Conservation (phyloP, 2,329 filamentous ascomycete species). For the Samsoniella hepiali region DNA sequence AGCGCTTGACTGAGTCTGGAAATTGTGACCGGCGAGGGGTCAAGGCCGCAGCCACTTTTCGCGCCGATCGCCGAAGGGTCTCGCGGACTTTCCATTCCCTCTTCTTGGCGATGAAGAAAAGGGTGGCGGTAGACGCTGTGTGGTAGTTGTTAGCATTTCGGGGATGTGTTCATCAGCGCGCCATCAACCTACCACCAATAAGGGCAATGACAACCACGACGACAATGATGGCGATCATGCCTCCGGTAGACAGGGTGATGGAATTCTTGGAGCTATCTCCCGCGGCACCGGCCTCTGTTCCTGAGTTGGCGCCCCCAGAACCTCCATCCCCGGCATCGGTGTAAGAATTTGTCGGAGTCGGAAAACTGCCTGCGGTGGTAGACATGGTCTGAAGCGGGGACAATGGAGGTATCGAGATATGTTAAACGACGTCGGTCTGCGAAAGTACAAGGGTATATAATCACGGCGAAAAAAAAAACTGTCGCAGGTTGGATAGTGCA, state of each 20-base stretch:
- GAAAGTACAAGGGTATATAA: conserved; percentile 15
- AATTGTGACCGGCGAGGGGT: conserved; percentile 62
- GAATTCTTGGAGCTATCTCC: conserved; percentile 56
- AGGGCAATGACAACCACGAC: conserved; percentile 66
- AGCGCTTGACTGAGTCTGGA: conserved; percentile 54
- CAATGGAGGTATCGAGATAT: conserved; percentile 40
- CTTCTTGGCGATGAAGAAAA: conserved; percentile 81
- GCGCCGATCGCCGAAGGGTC: conserved; percentile 65
- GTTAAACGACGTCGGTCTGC: conserved; percentile 35
- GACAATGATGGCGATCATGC: conserved; percentile 70
- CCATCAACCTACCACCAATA: conserved; percentile 55
- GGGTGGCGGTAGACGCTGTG: conserved; percentile 59
- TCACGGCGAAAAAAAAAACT: not conserved
- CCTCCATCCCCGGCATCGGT: conserved; percentile 33
- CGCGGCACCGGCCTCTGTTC: conserved; percentile 61
- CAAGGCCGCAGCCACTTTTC: conserved; percentile 57
- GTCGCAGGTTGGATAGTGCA: not conserved
- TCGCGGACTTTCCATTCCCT: conserved; percentile 77
- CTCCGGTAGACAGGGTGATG: conserved; percentile 64
- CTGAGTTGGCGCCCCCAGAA: conserved; percentile 38
- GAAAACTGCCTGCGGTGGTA: not conserved
- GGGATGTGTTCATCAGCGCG: conserved; percentile 19
- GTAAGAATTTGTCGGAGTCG: conserved; percentile 30
- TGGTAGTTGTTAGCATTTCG: conserved; percentile 2
- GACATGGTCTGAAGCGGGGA: conserved; percentile 36